Evolutionary conservation across 192 early-diverging fungal species (phyloP).

Genomic region (Funneliformis mosseae): DNA sequence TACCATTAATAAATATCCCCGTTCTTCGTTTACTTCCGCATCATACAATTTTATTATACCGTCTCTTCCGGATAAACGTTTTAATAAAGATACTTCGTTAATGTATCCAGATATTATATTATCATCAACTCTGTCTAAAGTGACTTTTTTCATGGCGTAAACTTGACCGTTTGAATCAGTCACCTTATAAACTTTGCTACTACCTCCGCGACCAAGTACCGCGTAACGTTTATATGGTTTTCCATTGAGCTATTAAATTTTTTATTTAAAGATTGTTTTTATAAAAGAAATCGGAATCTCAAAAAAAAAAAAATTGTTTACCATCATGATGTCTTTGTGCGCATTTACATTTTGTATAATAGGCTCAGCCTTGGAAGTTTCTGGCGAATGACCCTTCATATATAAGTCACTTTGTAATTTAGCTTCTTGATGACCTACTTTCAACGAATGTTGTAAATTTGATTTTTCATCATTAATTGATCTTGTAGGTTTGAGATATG

Average conservation of each 20-base stretch:
- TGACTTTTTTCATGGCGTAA: slow-evolving; percentile 84
- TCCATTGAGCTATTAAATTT: not conserved
- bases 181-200: slow-evolving; percentile 89
- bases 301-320: not conserved
- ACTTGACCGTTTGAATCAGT: slow-evolving; percentile 64
- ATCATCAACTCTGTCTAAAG: slow-evolving; percentile 68
- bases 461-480: not conserved
- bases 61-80: slow-evolving; percentile 60
- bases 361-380: not conserved
- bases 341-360: not conserved
- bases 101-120: slow-evolving; percentile 69
- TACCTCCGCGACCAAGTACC: slow-evolving; percentile 82
- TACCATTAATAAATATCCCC: slow-evolving; percentile 74
- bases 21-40: slow-evolving; percentile 66
- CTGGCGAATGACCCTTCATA: not conserved
- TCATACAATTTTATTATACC: slow-evolving; percentile 83
- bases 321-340: not conserved
- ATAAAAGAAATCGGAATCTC: not conserved
- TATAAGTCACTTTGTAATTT: not conserved
- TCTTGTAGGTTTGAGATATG: not conserved
- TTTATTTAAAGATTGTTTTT: not conserved
- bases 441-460: not conserved
- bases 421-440: not conserved
- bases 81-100: slow-evolving; percentile 84
- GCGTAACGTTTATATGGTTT: not conserved